These are phyloP conservation scores for Pseudogymnoascus sp. DNA, from an alignment of 2,329 filamentous ascomycete species.

Conservation along the genomic window DNA sequence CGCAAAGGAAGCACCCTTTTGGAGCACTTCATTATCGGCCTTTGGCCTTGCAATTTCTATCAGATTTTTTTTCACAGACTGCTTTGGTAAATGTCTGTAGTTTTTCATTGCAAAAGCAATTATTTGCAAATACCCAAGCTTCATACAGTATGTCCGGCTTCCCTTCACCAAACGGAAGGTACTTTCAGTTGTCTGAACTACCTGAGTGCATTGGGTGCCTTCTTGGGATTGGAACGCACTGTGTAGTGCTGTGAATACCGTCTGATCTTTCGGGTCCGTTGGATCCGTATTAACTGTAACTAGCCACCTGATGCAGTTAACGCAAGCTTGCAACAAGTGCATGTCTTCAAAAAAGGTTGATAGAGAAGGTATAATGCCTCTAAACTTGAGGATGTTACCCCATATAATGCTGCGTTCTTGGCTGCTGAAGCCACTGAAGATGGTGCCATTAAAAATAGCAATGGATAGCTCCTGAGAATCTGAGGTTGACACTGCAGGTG, in stretches of 20 bases:
- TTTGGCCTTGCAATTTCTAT: slow-evolving; percentile 17
- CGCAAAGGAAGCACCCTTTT: slow-evolving; percentile 16
- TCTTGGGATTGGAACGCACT: not conserved
- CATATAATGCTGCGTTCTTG: slow-evolving; percentile 17
- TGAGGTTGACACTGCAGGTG: slow-evolving; percentile 14
- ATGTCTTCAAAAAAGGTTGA: slow-evolving; percentile 19
- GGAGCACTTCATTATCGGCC: slow-evolving; percentile 14
- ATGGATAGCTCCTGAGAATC: slow-evolving; percentile 14
- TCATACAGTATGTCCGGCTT: slow-evolving; percentile 10
- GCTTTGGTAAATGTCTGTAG: slow-evolving; percentile 13
- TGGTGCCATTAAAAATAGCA: slow-evolving; percentile 10
- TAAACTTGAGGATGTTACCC: slow-evolving; percentile 13
- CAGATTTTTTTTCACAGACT: slow-evolving; percentile 11
- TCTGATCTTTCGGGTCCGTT: slow-evolving; percentile 1
- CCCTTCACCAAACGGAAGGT: slow-evolving; percentile 7
- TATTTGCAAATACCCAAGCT: slow-evolving; percentile 11
- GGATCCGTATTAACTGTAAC: slow-evolving; percentile 1
- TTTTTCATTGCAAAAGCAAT: slow-evolving; percentile 13
- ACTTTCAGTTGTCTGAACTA: slow-evolving; percentile 13
- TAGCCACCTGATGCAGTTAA: slow-evolving; percentile 15
- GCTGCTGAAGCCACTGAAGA: slow-evolving; percentile 16
- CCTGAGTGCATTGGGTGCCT: slow-evolving; percentile 10
- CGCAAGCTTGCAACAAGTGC: slow-evolving; percentile 14
- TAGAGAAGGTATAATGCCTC: slow-evolving; percentile 16
- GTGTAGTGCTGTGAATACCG: slow-evolving; percentile 12